Evolutionary conservation across 805 yeast genomes (phyloP).

Genomic region (Kodamaea jinghongensis): DNA sequence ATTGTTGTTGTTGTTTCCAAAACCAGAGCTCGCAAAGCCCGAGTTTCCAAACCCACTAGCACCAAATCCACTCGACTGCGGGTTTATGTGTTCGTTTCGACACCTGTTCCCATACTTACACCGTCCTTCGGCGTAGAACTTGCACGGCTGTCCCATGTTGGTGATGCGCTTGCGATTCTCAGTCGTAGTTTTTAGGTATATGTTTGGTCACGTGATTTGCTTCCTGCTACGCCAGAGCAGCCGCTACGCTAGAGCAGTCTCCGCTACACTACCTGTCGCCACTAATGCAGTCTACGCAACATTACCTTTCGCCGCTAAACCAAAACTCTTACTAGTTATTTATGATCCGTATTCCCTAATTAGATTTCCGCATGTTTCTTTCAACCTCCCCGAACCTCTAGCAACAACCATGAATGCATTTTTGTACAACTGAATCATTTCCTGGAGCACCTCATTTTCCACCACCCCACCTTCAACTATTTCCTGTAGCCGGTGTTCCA

Average conservation of each 20-base stretch:
- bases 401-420: conserved; percentile 46
- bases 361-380: conserved; percentile 5
- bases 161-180: neutral
- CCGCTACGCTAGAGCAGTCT: no score
- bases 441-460: conserved; percentile 52
- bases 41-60: conserved; percentile 5
- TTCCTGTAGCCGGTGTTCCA: conserved; percentile 64
- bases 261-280: no score
- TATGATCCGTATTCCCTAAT: conserved; percentile 7
- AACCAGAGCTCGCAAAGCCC: conserved; percentile 4
- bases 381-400: conserved; percentile 7
- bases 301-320: no score
- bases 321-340: no score
- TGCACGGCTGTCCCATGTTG: conserved; percentile 7
- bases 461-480: conserved; percentile 65
- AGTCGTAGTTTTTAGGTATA: no score
- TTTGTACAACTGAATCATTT: conserved; percentile 55
- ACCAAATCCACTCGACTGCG: conserved; percentile 4
- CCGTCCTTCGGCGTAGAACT: conserved; percentile 11
- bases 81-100: conserved; percentile 7
- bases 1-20: conserved; percentile 2
- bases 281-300: no score
- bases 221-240: no score
- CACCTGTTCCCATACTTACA: conserved; percentile 12
- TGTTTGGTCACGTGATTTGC: no score